Evolutionary conservation across 176 grass and related monocot species (phyloP).

Genomic region (Olyra latifolia): DNA sequence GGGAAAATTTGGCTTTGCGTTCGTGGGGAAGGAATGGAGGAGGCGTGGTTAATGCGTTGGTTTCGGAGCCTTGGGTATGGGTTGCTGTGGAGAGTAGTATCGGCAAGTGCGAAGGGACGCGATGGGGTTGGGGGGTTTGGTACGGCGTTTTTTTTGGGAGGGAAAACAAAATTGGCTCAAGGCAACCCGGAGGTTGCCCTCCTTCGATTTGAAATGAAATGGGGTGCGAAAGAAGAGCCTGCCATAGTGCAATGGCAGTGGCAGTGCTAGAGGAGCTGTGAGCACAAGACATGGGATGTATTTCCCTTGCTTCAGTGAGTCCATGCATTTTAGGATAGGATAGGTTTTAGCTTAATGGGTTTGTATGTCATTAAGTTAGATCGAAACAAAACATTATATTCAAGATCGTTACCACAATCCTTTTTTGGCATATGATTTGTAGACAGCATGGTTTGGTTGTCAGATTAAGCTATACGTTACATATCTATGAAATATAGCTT

Average conservation of each 20-base stretch:
- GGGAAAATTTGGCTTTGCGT: conserved; percentile 5
- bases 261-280: not conserved
- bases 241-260: too few species aligned
- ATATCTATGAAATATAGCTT: not conserved
- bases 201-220: conserved; percentile 30
- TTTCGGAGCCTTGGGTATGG: not conserved
- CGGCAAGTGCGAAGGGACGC: not conserved
- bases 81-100: not conserved
- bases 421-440: too few species aligned
- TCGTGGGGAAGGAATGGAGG: not conserved
- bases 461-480: too few species aligned
- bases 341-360: too few species aligned
- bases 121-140: not conserved
- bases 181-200: too few species aligned
- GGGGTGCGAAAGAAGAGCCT: not conserved
- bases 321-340: too few species aligned
- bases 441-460: too few species aligned
- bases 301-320: too few species aligned
- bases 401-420: not conserved
- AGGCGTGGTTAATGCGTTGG: conserved; percentile 17
- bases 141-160: conserved; percentile 25
- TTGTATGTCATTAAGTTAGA: not conserved
- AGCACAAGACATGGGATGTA: too few species aligned
- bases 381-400: not conserved
- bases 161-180: conserved; percentile 25